Base-by-base conservation (phyloP, 352 stramenopile species). In the Globisporangium lucens region DNA sequence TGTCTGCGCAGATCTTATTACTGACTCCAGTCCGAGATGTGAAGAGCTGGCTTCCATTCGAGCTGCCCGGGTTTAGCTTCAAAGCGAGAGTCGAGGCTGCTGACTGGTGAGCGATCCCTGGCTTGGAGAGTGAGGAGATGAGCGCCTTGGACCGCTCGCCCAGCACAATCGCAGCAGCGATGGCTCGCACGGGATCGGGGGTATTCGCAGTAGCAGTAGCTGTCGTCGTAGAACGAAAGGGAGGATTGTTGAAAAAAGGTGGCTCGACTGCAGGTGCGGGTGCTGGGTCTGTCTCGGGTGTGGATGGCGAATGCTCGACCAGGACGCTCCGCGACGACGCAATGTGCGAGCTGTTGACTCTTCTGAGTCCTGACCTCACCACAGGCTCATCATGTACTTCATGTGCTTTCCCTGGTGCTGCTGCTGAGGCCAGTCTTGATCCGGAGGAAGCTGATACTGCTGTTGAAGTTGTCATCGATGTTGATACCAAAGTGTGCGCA, bases 111-210 rank as follows among this genome's bases (percentile, higher is more conserved):
- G 29, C 24, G 24, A 24, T 27, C 4, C 15, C 33, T 9, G 69
- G 59, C 35, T 53, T 56, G 4, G 74, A 62, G 22, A 82, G 66
- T 0, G 78, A 74, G 4, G 78, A 69, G 27, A 83, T 85, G 13
- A 82, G 60, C 4, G 76, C 71, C 30, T 85, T 85, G 10, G 76
- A 80, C 1, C 75, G 66, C 55, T 82, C 67, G 10, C 63, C 72
- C 1, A 83, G 56, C 1, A 74, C 74, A 17, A 82, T 77, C 9
- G 75, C 72, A 43, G 74, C 67, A 12, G 74, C 74, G 12, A 82
- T 79, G 12, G 77, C 71, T 15, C 69, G 60, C 17, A 13, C 41
- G 8, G 49, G 53, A 13, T 65, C 64, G 5, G 64, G 46, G 20
- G 20, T 20, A 29, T 29, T 61, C 1, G 47, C 47, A 52, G 13